Evolutionary conservation across 306 rosid genomes (phyloP), one percentile per base, ranked within the genome.

Genomic region (Medicago arabica): DNA sequence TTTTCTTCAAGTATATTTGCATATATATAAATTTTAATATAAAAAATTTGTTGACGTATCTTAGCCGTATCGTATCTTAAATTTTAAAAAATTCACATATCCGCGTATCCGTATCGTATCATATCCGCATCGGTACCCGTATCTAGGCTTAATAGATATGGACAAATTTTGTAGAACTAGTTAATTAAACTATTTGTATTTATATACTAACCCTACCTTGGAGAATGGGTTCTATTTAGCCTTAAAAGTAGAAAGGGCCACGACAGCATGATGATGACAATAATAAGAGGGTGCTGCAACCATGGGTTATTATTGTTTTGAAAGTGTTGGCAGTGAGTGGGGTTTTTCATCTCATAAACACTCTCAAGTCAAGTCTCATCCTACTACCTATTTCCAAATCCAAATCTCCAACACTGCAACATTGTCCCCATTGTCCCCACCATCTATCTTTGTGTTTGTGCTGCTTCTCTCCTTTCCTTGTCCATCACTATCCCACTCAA

Each of bases 271-370:
- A 78, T 71, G 7, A 25, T 71, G 82, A 78, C 73, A 71, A 51
- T 51, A 71, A 78, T 71, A 71, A 43, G 11, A 43, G 1, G 5
- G 12, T 43, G 11, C 13, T 43, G 47, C n/a, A 59, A 5, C 60
- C 76, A 69, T 69, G 31, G 61, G 71, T 71, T 53, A 49, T 70
- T 49, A 39, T 49, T 78, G 74, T 72, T 65, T 79, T 64, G 74
- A 65, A 79, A 79, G 54, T 72, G 74, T 71, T 13, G 64, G 14
- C n/a, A 58, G 64, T 58, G 14, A 19, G 82, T 69, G 78, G 82
- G 78, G 78, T 79, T 70, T 7, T 3, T 51, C 23, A 16, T 51
- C 4, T 51, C 58, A 51, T 16, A 51, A 51, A 47, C 18, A 7
- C 58, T 54, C 39, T 8, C 51, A 46, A 46, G 51, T 8, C 51